Percentiles rank a stretch among this genome's conserved stretches.
Evolutionary conservation across 2,329 filamentous ascomycete species (phyloP).

Genomic region (Pezicula neosporulosa): DNA sequence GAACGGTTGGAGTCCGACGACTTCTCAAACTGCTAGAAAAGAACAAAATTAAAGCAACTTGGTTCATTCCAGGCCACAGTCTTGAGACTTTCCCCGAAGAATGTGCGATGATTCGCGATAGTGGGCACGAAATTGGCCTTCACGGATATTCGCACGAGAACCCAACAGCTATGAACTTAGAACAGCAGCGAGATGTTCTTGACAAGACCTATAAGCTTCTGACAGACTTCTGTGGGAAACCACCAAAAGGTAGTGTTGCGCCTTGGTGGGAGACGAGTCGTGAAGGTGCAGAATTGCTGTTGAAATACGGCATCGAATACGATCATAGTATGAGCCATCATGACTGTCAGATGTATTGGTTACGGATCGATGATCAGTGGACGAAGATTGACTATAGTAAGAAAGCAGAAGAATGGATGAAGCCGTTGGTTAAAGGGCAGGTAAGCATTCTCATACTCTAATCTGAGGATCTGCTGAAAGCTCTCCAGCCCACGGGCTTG

Average conservation of each 20-base stretch:
- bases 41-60: slow-evolving; percentile 67
- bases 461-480: too few relatives aligned
- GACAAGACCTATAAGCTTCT: slow-evolving; percentile 71
- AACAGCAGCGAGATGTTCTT: slow-evolving; percentile 73
- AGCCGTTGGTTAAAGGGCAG: slow-evolving; percentile 55
- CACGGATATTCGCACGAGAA: slow-evolving; percentile 77
- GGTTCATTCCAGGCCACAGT: slow-evolving; percentile 62
- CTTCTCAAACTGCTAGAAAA: slow-evolving; percentile 70
- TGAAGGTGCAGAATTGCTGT: slow-evolving; percentile 62
- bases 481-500: slow-evolving; percentile 39
- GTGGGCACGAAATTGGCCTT: slow-evolving; percentile 61
- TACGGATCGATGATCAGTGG: slow-evolving; percentile 62
- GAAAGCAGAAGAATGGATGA: slow-evolving; percentile 63
- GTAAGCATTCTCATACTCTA: slow-evolving; percentile 32
- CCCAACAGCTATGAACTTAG: slow-evolving; percentile 64
- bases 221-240: slow-evolving; percentile 68
- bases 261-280: slow-evolving; percentile 73
- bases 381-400: slow-evolving; percentile 65
- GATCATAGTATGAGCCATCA: slow-evolving; percentile 66
- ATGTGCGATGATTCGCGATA: slow-evolving; percentile 56
- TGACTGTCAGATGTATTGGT: slow-evolving; percentile 61
- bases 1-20: slow-evolving; percentile 63
- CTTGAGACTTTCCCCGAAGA: slow-evolving; percentile 66
- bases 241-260: slow-evolving; percentile 67
- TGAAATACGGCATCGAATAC: slow-evolving; percentile 67